These are phyloP conservation scores for Pelargonium nanum DNA, from an alignment of 345 rosid species.

Conservation along the genomic window DNA sequence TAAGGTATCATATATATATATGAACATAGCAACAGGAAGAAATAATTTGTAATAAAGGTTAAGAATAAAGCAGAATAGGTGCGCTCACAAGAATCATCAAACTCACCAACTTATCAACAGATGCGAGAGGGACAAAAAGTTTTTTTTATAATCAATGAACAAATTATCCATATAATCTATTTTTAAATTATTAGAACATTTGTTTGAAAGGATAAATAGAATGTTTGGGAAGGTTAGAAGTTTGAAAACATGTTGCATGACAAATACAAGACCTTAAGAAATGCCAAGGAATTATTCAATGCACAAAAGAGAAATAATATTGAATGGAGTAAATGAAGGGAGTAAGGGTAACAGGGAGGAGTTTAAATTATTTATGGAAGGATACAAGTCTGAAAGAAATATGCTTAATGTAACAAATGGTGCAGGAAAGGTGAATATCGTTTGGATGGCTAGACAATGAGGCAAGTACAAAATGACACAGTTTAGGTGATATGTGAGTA, in stretches of 20 bases:
- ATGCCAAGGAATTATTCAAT: no score
- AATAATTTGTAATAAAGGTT: not conserved
- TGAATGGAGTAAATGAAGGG: not conserved
- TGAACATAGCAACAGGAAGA: not conserved
- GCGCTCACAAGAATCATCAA: not conserved
- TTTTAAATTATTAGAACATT: not conserved
- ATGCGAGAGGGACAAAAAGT: not conserved
- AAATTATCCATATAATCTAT: not conserved
- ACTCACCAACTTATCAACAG: not conserved
- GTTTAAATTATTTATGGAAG: no score
- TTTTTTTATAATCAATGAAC: not conserved
- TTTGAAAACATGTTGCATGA: not conserved
- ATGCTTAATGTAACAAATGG: no score
- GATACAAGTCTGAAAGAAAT: no score
- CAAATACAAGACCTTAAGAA: not conserved
- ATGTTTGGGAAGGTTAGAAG: not conserved
- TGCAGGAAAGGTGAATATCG: no score
- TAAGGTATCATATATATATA: not conserved
- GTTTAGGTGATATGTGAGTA: no score
- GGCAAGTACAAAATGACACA: no score
- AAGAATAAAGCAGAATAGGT: not conserved
- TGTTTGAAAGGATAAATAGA: not conserved
- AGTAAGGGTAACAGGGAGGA: no score
- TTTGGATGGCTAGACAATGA: no score
- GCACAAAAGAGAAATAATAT: not conserved